Base-by-base conservation (phyloP, 2,329 filamentous ascomycete genomes). In the Colletotrichum tropicale region DNA sequence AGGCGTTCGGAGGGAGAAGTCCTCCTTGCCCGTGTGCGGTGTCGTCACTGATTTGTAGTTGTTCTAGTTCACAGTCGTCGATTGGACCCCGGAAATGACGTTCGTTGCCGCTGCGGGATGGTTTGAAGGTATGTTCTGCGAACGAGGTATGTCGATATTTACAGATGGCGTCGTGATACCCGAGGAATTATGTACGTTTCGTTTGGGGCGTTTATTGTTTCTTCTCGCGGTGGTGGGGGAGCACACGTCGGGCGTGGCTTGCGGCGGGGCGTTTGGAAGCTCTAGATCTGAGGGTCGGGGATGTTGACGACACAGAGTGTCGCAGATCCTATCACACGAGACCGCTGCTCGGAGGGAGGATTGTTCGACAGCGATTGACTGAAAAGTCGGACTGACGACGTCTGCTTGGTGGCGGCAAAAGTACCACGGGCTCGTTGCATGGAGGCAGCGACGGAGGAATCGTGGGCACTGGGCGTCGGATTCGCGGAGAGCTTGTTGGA, bases 251-350 rank as follows among this genome's bases (percentile, higher is more conserved):
- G 26, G n/a, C 28, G 68, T 64, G 70, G 56, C 32, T 67, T 58
- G 26, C 8, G 64, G 62, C 55, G 62, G 69, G 62, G 62, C 32
- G 62, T 69, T 38, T 38, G 34, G 30, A 43, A 64, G 55, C 28
- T 69, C 24, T 69, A 28, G 36, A 69, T 43, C 30, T 24, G 69
- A 48, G 60, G 26, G 26, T 74, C 48, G 48, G 28, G 21, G 56
- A 18, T 26, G 62, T 36, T 67, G 73, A 64, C 62, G 56, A 67
- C 38, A 55, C 69, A 18, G 62, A 62, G n/a, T 72, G 69, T 72
- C 56, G 62, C 69, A 75, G 69, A 58, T 72, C 26, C 43, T 75
- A 68, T 75, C 64, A 73, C 64, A 32, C 34, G 52, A 62, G 38
- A 65, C 18, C 28, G 64, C 24, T n/a, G 43, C 30, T 43, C 24